phyloP scores from a whole-genome alignment of 768 basidiomycete species.

The Serendipita sp. region DNA sequence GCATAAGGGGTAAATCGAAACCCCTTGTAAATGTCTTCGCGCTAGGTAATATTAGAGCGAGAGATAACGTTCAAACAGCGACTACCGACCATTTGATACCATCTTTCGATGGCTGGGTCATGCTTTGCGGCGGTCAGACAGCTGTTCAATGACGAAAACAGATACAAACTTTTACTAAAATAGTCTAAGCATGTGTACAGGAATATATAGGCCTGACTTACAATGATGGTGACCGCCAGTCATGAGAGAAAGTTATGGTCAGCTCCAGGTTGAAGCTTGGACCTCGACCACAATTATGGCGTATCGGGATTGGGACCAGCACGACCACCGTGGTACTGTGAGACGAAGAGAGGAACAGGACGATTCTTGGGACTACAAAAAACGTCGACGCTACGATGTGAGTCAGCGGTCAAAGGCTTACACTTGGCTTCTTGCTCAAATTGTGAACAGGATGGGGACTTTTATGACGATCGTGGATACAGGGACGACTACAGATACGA shows the following conservation, averaged over 20 bases:
- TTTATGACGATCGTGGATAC: conserved; percentile 22
- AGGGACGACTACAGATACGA: conserved; percentile 26
- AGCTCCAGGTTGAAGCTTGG: not conserved
- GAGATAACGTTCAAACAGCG: not conserved
- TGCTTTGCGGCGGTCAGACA: conserved; percentile 25
- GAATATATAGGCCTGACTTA: conserved; percentile 16
- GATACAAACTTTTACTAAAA: conserved; percentile 31
- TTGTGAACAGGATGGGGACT: conserved; percentile 6
- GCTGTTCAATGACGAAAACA: not conserved
- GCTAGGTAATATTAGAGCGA: conserved; percentile 26
- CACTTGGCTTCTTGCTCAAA: not conserved
- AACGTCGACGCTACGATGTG: conserved; percentile 68
- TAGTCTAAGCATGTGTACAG: conserved; percentile 13
- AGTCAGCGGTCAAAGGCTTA: conserved; percentile 15
- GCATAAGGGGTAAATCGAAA: conserved; percentile 66
- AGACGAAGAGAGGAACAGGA: conserved; percentile 52
- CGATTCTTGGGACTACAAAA: conserved; percentile 42
- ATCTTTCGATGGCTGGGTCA: conserved; percentile 40
- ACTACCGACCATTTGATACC: conserved; percentile 38
- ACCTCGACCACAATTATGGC: conserved; percentile 6
- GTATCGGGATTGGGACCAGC: conserved; percentile 61
- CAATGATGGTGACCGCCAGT: conserved; percentile 40
- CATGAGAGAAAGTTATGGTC: conserved; percentile 24
- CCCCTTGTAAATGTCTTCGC: conserved; percentile 67
- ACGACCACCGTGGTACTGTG: conserved; percentile 24